phyloP scores from a whole-genome alignment of 1,284 basidiomycete genomes.

The Cutaneotrichosporon sp. region DNA sequence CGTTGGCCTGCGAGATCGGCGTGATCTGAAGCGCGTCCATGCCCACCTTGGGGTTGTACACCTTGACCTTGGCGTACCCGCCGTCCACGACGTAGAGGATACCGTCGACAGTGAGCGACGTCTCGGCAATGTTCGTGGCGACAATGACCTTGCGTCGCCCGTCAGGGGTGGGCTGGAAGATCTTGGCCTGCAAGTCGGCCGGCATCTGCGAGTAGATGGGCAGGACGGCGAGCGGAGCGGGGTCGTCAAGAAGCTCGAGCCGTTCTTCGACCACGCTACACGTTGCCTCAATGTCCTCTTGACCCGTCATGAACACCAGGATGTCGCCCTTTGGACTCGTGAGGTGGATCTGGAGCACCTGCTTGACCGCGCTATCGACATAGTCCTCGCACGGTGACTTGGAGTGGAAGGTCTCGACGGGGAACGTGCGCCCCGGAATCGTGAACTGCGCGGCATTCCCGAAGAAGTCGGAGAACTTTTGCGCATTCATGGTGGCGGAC shows the following conservation, averaged over 20 bases:
- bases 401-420: constrained; percentile 92
- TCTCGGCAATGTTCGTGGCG: constrained; percentile 99
- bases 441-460: constrained; percentile 94
- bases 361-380: constrained; percentile 96
- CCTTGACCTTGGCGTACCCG: constrained; percentile 96
- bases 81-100: constrained; percentile 96
- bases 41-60: constrained; percentile 98
- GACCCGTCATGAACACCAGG: constrained; percentile 99
- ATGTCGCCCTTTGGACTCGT: constrained; percentile 94
- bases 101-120: constrained; percentile 97
- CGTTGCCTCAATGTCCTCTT: constrained; percentile 97
- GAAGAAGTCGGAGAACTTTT: constrained; percentile 96
- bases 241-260: constrained; percentile 85
- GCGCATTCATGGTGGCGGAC: constrained; percentile 98
- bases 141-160: constrained; percentile 96
- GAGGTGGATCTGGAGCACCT: constrained; percentile 93
- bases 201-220: constrained; percentile 99
- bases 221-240: constrained; percentile 78
- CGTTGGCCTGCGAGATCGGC: constrained; percentile 97
- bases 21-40: constrained; percentile 99
- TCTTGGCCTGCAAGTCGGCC: constrained; percentile 96
- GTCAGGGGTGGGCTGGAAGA: constrained; percentile 92
- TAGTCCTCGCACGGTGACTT: constrained; percentile 99
- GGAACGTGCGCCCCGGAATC: constrained; percentile 97
- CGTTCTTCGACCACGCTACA: constrained; percentile 91